phyloP scores from a whole-genome alignment of 371 early-diverging fungal genomes.

The Sanchytrium tribonematis region DNA sequence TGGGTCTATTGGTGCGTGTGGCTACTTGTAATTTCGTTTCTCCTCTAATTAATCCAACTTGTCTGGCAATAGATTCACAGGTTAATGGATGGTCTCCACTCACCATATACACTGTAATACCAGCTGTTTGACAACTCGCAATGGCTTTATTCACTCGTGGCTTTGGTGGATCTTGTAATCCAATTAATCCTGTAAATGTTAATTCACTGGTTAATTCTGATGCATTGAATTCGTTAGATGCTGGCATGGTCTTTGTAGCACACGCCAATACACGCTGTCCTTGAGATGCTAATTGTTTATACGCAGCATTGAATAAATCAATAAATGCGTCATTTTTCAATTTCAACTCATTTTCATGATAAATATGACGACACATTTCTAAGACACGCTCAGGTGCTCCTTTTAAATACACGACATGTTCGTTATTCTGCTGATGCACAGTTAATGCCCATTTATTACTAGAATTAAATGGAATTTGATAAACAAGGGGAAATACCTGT shows the following conservation, averaged over 20 bases:
- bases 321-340: slow-evolving; percentile 20
- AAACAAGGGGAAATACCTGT: slow-evolving; percentile 8
- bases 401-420: slow-evolving; percentile 28
- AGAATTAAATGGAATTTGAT: no score
- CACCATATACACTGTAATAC: slow-evolving; percentile 12
- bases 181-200: slow-evolving; percentile 46
- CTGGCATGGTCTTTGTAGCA: no score
- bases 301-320: slow-evolving; percentile 27
- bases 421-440: no score
- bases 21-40: no score
- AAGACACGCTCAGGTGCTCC: slow-evolving; percentile 53
- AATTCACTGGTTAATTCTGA: no score
- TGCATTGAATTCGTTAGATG: slow-evolving; percentile 10
- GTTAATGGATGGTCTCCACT: slow-evolving; percentile 81
- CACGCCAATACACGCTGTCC: slow-evolving; percentile 71
- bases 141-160: slow-evolving; percentile 1
- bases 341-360: slow-evolving; percentile 17
- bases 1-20: no score
- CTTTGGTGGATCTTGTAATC: slow-evolving; percentile 12
- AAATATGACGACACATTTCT: background rate
- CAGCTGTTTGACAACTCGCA: slow-evolving; percentile 2
- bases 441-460: no score
- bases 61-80: slow-evolving; percentile 56
- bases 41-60: slow-evolving; percentile 42
- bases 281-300: no score